phyloP scores from a whole-genome alignment of 1,284 basidiomycete species.

The Peniophora sp. region DNA sequence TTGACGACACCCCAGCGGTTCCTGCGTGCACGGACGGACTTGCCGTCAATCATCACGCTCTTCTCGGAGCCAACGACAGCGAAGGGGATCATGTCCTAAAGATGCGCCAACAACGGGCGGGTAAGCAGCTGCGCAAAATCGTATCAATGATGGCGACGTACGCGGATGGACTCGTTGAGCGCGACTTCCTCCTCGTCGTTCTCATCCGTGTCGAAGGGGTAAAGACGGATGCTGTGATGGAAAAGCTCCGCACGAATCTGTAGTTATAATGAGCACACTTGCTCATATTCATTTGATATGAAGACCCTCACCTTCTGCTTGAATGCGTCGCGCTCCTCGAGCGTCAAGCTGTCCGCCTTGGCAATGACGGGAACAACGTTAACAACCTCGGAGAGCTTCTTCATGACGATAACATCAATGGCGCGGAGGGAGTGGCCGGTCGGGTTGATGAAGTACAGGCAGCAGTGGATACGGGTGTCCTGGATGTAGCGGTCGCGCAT shows the following conservation, averaged over 20 bases:
- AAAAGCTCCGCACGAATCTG: slow-evolving; percentile 91
- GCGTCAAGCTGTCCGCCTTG: slow-evolving; percentile 92
- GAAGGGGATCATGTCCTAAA: slow-evolving; percentile 90
- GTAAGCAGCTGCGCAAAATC: neutral
- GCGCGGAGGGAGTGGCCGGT: slow-evolving; percentile 89
- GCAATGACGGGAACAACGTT: slow-evolving; percentile 99
- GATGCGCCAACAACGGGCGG: neutral
- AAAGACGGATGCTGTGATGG: slow-evolving; percentile 90
- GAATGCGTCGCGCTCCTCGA: slow-evolving; percentile 90
- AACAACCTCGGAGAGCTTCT: slow-evolving; percentile 97
- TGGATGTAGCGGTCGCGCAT: slow-evolving; percentile 98
- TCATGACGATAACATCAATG: slow-evolving; percentile 98
- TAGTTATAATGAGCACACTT: neutral
- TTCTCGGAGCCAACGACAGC: slow-evolving; percentile 95
- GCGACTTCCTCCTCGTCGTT: slow-evolving; percentile 88
- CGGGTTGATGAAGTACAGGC: slow-evolving; percentile 97
- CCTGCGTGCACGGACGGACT: slow-evolving; percentile 91
- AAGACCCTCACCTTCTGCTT: slow-evolving; percentile 67
- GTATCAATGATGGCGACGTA: slow-evolving; percentile 28
- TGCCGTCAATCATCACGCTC: slow-evolving; percentile 92
- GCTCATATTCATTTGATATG: neutral
- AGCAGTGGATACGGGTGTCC: slow-evolving; percentile 98
- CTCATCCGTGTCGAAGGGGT: slow-evolving; percentile 97
- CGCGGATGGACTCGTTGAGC: slow-evolving; percentile 87
- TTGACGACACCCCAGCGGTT: slow-evolving; percentile 98